Base-by-base conservation (phyloP, 225 moss, liverwort and hornwort genomes). In the Sphagnum contortum region DNA sequence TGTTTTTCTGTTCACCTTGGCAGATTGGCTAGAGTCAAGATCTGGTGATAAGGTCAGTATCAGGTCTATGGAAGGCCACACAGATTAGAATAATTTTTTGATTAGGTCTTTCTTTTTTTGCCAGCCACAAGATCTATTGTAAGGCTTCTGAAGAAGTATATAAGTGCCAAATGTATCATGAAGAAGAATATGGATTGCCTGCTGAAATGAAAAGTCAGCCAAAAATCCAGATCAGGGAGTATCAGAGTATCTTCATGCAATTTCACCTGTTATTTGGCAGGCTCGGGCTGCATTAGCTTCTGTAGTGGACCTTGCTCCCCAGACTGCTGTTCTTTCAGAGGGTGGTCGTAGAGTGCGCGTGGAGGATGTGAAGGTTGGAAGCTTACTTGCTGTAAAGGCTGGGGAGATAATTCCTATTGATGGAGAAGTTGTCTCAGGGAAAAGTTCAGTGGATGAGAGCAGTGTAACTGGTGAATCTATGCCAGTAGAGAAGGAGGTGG, bases 351-450 rank as follows among this genome's bases (percentile, higher is more conserved):
- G 66, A 76, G 90, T 98, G 45, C 70, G 72, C 68, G 92, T 92
- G 58, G 92, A 98, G 64, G 96, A 90, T 52, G 90, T 98, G 57
- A 69, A 72, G 56, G 72, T 90, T 48, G 96, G 90, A 73, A 87
- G 88, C 45, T 74, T 89, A 47, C 83, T 98, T 68, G 81, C 92
- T 66, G 90, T 98, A 11, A 96, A 90, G 76, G 80, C 89, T 8
- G 92, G 92, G 68, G 92, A 98, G 67, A 81, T 87, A 3, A 79
- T 98, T 68, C 96, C 96, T 49, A 83, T 98, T 66, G 96, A 98
- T 74, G 92, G 96, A 74, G 88, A 87, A 79, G 87, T 98, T 52
- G 75, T 79, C 49, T 88, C 90, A 59, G 92, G 96, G 52, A 88
- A 87, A 75, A 88, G 96, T 67, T 85, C 80, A 50, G 73, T 98